Evolutionary conservation across 345 rosid species (phyloP).

Genomic region (Lepidium aucheri): DNA sequence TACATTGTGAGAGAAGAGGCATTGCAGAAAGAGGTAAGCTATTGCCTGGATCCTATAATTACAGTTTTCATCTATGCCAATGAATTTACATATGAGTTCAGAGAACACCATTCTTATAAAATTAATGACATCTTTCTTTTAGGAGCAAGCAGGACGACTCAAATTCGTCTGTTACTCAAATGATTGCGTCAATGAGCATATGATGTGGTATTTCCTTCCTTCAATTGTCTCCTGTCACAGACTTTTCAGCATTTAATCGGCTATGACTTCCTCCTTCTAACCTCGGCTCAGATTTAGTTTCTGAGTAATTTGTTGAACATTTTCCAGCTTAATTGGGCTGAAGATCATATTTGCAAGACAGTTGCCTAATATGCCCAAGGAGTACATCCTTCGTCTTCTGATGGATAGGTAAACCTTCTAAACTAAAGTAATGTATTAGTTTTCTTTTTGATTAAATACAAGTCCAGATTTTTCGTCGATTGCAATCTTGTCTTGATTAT

Average conservation of each 20-base stretch:
- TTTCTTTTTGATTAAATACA: background rate
- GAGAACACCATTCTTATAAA: background rate
- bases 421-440: background rate
- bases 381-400: slow-evolving; percentile 95
- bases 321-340: slow-evolving; percentile 84
- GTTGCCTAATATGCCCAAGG: slow-evolving; percentile 99
- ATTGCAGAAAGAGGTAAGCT: slow-evolving; percentile 71
- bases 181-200: slow-evolving; percentile 80
- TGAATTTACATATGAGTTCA: background rate
- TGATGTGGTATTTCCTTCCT: slow-evolving; percentile 74
- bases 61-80: background rate
- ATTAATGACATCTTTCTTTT: slow-evolving; percentile 7
- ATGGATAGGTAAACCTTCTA: slow-evolving; percentile 77
- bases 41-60: background rate
- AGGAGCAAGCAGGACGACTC: slow-evolving; percentile 93
- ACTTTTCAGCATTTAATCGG: background rate
- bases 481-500: background rate
- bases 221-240: slow-evolving; percentile 1
- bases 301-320: background rate
- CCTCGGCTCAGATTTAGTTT: background rate
- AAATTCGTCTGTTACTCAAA: slow-evolving; percentile 75
- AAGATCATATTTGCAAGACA: slow-evolving; percentile 97
- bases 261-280: background rate
- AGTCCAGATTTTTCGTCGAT: background rate
- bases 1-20: slow-evolving; percentile 92